Percentiles rank a stretch among this genome's conserved stretches.
These are phyloP conservation scores for Hypoxylon sp. DNA, from an alignment of 2,329 filamentous ascomycete genomes.

Conservation along the genomic window DNA sequence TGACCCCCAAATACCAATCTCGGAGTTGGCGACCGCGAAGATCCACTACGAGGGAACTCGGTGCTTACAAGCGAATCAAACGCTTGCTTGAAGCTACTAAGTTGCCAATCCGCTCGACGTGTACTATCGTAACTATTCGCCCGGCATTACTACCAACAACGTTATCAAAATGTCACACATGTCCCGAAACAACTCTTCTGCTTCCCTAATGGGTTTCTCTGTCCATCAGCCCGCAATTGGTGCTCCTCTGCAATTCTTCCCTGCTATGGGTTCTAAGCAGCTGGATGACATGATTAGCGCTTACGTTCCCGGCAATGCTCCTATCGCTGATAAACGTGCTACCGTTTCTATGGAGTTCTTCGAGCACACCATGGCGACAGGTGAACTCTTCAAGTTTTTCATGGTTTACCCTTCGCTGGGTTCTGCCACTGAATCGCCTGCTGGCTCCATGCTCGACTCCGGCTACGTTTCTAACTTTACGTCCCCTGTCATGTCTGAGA, in stretches of 20 bases:
- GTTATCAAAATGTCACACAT: slow-evolving; percentile 55
- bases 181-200: slow-evolving; percentile 56
- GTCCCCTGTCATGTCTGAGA: slow-evolving; percentile 66
- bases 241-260: slow-evolving; percentile 73
- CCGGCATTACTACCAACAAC: slow-evolving; percentile 25
- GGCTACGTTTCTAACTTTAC: slow-evolving; percentile 63
- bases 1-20: slow-evolving; percentile 1
- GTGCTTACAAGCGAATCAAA: slow-evolving; percentile 41
- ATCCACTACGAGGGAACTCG: slow-evolving; percentile 21
- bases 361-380: slow-evolving; percentile 66
- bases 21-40: slow-evolving; percentile 43
- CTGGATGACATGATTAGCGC: slow-evolving; percentile 72
- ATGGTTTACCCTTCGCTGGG: slow-evolving; percentile 61
- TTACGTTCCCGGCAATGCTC: slow-evolving; percentile 68
- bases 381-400: slow-evolving; percentile 74
- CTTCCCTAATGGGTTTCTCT: slow-evolving; percentile 67
- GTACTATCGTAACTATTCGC: slow-evolving; percentile 42
- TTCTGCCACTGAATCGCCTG: slow-evolving; percentile 62
- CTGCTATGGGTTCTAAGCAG: slow-evolving; percentile 74
- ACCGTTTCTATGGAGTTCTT: slow-evolving; percentile 73
- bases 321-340: slow-evolving; percentile 72
- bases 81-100: slow-evolving; percentile 27
- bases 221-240: slow-evolving; percentile 72
- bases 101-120: slow-evolving; percentile 37
- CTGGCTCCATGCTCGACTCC: slow-evolving; percentile 63